Conservation (phyloP, 1,284 basidiomycete genomes). For the Cryptococcus sp. region DNA sequence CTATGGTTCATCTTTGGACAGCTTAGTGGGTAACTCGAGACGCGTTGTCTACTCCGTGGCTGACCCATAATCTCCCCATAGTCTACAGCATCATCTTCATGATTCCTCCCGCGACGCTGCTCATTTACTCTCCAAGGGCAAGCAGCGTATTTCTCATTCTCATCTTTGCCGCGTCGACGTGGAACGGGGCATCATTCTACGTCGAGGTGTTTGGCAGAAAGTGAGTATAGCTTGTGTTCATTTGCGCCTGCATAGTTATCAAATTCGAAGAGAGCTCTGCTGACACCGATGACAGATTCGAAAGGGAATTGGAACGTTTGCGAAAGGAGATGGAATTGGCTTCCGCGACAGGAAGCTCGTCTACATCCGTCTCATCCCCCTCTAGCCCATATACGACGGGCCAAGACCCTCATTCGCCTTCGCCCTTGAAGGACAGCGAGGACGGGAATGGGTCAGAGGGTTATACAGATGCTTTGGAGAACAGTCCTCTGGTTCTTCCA, state of each 20-base stretch:
- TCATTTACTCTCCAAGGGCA: conserved; percentile 72
- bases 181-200: conserved; percentile 62
- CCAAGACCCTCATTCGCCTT: too few species aligned
- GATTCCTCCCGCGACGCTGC: conserved; percentile 71
- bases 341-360: conserved; percentile 28
- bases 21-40: conserved; percentile 61
- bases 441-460: conserved; percentile 7
- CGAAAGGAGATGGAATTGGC: conserved; percentile 67
- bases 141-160: conserved; percentile 73
- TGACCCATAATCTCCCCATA: conserved; percentile 41
- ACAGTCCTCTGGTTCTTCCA: conserved; percentile 42
- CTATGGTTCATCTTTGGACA: conserved; percentile 81
- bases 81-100: conserved; percentile 85
- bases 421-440: not conserved
- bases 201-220: conserved; percentile 95
- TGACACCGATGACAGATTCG: conserved; percentile 63
- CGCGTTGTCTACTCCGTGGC: not conserved
- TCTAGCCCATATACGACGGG: conserved; percentile 2
- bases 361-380: conserved; percentile 4
- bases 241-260: too few species aligned
- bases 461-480: conserved; percentile 20
- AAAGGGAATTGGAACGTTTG: conserved; percentile 81
- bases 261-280: not conserved
- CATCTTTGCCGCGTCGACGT: conserved; percentile 76
- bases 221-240: conserved; percentile 56